phyloP scores from a whole-genome alignment of 768 basidiomycete genomes.

The Coprinopsis strossmayeri region DNA sequence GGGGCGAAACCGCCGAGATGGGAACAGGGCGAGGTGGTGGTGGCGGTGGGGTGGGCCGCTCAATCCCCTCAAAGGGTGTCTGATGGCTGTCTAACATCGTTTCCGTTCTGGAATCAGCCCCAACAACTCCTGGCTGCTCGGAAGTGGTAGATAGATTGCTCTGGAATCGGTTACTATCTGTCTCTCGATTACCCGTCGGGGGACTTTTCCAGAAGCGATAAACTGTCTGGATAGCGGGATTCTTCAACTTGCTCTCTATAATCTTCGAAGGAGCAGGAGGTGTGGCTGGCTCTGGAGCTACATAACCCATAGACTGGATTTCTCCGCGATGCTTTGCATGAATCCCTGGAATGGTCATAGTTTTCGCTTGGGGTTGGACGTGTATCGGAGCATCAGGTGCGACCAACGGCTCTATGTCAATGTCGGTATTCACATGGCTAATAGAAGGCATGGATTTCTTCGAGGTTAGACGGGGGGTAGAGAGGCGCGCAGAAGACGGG shows the following conservation, averaged over 20 bases:
- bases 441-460: slow-evolving; percentile 29
- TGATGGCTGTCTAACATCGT: background rate
- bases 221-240: slow-evolving; percentile 57
- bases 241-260: slow-evolving; percentile 36
- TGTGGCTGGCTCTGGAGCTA: slow-evolving; percentile 36
- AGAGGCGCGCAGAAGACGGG: slow-evolving; percentile 15
- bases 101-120: background rate
- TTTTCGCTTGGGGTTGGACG: slow-evolving; percentile 71
- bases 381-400: slow-evolving; percentile 46
- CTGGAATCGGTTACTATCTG: background rate
- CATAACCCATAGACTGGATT: slow-evolving; percentile 79
- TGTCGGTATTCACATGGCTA: slow-evolving; percentile 27
- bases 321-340: slow-evolving; percentile 82
- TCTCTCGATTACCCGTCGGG: slow-evolving; percentile 16
- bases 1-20: slow-evolving; percentile 19
- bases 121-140: background rate
- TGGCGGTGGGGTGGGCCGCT: slow-evolving; percentile 29
- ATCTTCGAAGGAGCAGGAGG: slow-evolving; percentile 17
- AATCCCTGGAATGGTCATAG: slow-evolving; percentile 85
- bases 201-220: slow-evolving; percentile 74
- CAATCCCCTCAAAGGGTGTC: background rate
- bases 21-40: slow-evolving; percentile 39
- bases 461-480: slow-evolving; percentile 17
- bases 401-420: slow-evolving; percentile 21
- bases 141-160: background rate